Evolutionary conservation across 306 rosid genomes (phyloP), one percentile per base, ranked within the genome.

Genomic region (Cicer judaicum): DNA sequence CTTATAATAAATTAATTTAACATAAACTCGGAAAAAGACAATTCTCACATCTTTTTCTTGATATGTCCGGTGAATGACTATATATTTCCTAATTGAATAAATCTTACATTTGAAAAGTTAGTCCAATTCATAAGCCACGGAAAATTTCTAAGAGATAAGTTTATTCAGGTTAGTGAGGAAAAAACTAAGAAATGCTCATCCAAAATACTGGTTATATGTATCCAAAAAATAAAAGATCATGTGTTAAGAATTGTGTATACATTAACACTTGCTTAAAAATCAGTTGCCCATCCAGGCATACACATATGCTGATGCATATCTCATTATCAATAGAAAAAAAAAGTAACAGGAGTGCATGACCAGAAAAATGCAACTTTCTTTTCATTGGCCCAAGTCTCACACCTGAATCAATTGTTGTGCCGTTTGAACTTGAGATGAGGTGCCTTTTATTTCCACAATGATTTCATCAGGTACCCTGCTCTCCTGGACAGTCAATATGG

Each of bases 371-470:
- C 14, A 52, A 65, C 57, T 60, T 73, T 49, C 4, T 39, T 79
- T 59, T 52, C 68, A 7, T 49, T 60, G 19, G 70, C 47, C 59
- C 74, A 39, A 74, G 67, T 60, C 29, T 73, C 83, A 29, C 79
- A 92, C 99, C 97, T 92, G 97, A 84, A 94, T 90, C 84, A 94
- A 78, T 64, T 92, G 98, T 57, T 92, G 98, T 50, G 99, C 99
- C 56, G 79, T 56, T 76, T 90, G 99, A 80, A 94, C 99, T 74
- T 94, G 92, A 49, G 97, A 70, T 47, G 99, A 79, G 84, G 84
- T 94, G 79, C 99, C 99, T 81, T 92, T 92, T 70, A 92, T 90
- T 86, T 92, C 99, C 77, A 94, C 96, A 7, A 89, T 90, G 80
- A 94, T 90, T 76, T 94, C 99, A 82, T 94, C 98, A 18, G 91